Conservation (phyloP, 108 stramenopile species). For the Stephanodiscus triporus region DNA sequence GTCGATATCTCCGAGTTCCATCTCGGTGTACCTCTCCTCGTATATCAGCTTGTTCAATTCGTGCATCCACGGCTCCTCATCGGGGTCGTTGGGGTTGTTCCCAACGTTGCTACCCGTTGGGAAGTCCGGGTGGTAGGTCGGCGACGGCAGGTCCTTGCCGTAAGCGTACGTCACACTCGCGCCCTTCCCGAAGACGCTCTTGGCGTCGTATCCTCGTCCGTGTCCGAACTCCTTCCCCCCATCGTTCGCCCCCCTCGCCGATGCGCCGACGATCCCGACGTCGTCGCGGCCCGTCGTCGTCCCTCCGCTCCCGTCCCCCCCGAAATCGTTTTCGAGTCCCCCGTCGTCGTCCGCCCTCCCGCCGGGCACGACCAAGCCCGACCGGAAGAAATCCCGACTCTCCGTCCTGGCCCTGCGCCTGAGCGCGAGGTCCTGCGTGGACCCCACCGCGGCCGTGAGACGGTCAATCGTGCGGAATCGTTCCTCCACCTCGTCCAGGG, state of each 20-base stretch:
- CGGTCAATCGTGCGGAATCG: constrained; percentile 70
- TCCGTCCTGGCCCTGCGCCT: constrained; percentile 56
- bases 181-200: constrained; percentile 46
- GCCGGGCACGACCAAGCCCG: constrained; percentile 22
- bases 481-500: constrained; percentile 55
- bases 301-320: constrained; percentile 36
- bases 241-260: constrained; percentile 4
- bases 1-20: constrained; percentile 47
- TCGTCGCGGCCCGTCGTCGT: constrained; percentile 37
- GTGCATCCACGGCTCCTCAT: constrained; percentile 48
- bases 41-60: constrained; percentile 44
- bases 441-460: constrained; percentile 65
- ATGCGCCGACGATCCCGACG: constrained; percentile 18
- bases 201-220: constrained; percentile 55
- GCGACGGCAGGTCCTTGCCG: constrained; percentile 32
- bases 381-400: constrained; percentile 30
- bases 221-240: constrained; percentile 40
- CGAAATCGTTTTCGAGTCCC: no score
- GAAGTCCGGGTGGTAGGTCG: constrained; percentile 43
- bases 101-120: constrained; percentile 30
- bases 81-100: constrained; percentile 36
- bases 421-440: constrained; percentile 76
- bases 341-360: constrained; percentile 36
- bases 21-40: constrained; percentile 40
- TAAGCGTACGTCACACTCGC: constrained; percentile 28